These are phyloP conservation scores for Asterella californica DNA, from an alignment of 225 moss, liverwort and hornwort species.

Conservation along the genomic window DNA sequence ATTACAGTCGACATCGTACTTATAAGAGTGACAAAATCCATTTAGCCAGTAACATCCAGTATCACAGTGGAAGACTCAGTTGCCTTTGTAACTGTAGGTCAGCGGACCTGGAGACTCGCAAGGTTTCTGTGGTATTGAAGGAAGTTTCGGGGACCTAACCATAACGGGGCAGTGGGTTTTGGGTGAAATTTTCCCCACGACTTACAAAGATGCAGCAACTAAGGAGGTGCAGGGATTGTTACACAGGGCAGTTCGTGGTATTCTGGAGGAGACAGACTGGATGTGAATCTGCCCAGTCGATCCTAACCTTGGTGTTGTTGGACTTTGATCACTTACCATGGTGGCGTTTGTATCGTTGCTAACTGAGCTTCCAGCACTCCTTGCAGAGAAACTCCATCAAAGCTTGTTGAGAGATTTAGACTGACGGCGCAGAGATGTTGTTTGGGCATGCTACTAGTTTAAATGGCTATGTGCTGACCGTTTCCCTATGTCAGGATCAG, in stretches of 20 bases:
- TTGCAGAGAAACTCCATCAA: slow-evolving; percentile 41
- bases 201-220: slow-evolving; percentile 16
- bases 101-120: slow-evolving; percentile 6
- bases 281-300: slow-evolving; percentile 36
- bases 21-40: neutral
- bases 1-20: neutral
- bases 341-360: slow-evolving; percentile 62
- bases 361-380: slow-evolving; percentile 48
- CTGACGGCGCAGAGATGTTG: slow-evolving; percentile 1
- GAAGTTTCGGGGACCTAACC: neutral
- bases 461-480: slow-evolving; percentile 32
- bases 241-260: slow-evolving; percentile 32
- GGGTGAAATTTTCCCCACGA: slow-evolving; percentile 11
- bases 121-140: neutral
- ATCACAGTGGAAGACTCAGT: slow-evolving; percentile 21
- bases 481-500: slow-evolving; percentile 36
- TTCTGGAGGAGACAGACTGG: slow-evolving; percentile 28
- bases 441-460: slow-evolving; percentile 17
- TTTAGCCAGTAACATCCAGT: neutral
- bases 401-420: slow-evolving; percentile 23
- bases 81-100: slow-evolving; percentile 22
- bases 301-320: slow-evolving; percentile 75
- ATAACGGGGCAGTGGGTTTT: slow-evolving; percentile 16
- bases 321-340: slow-evolving; percentile 50
- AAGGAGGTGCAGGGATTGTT: slow-evolving; percentile 37